These are phyloP conservation scores for Suillus luteus DNA, from an alignment of 768 basidiomycete genomes.

Conservation along the genomic window DNA sequence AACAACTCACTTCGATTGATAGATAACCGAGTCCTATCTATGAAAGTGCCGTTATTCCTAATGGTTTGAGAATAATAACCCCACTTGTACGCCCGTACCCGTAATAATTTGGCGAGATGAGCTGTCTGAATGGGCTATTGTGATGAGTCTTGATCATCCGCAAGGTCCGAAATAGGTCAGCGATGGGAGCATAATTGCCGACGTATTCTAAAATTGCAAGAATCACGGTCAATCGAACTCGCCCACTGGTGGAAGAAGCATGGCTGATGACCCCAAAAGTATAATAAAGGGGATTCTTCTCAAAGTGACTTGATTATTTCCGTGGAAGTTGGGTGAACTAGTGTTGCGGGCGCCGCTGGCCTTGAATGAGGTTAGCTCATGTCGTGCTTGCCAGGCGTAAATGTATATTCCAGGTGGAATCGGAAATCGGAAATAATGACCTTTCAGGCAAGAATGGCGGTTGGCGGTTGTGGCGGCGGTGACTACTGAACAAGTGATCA, in stretches of 20 bases:
- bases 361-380: not conserved
- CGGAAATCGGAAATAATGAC: not conserved
- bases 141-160: not conserved
- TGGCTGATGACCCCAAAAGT: not conserved
- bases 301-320: not conserved
- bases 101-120: conserved; percentile 6
- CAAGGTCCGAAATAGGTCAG: conserved; percentile 7
- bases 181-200: conserved; percentile 11
- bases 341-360: not conserved
- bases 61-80: not conserved
- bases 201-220: conserved; percentile 1
- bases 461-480: not conserved
- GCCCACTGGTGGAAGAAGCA: not conserved
- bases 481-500: not conserved
- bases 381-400: not conserved
- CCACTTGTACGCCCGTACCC: not conserved
- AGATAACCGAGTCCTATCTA: conserved; percentile 7
- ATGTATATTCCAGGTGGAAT: not conserved
- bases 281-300: not conserved
- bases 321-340: not conserved
- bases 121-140: not conserved
- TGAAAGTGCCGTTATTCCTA: conserved; percentile 1
- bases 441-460: not conserved
- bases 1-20: not conserved
- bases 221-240: not conserved